These are phyloP conservation scores for Ophiostoma sp. DNA, from an alignment of 2,329 filamentous ascomycete species.

Conservation along the genomic window DNA sequence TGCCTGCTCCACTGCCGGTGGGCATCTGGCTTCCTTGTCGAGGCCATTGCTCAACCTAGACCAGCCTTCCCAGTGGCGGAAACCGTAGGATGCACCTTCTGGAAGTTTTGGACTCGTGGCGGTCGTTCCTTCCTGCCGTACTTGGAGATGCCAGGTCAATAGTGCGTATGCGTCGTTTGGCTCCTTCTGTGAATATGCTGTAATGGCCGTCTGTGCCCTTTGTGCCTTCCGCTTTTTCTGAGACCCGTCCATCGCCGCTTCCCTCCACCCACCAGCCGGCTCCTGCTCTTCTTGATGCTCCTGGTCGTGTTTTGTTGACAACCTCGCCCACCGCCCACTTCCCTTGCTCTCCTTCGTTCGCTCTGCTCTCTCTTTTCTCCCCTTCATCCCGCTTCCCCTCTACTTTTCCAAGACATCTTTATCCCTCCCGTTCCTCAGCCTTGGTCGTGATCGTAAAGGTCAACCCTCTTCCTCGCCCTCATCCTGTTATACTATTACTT, in stretches of 20 bases:
- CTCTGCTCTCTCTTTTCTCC: neutral
- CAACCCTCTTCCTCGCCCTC: neutral
- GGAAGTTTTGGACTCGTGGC: neutral
- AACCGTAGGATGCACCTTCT: neutral
- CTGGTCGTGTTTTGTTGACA: constrained; percentile 13
- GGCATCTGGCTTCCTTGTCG: neutral
- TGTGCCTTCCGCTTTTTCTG: neutral
- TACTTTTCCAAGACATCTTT: neutral
- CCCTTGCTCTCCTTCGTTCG: neutral
- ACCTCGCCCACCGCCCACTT: neutral
- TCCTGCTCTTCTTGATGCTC: constrained; percentile 1
- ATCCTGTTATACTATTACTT: neutral
- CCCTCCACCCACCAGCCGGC: neutral
- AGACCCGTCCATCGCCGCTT: constrained; percentile 8
- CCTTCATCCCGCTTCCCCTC: neutral
- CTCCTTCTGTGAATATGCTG: neutral
- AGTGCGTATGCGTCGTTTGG: neutral
- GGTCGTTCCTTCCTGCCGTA: neutral
- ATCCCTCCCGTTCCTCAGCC: neutral
- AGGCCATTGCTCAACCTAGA: neutral
- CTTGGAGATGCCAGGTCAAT: neutral
- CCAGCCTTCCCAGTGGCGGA: neutral
- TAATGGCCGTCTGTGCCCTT: neutral
- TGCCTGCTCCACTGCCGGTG: neutral
- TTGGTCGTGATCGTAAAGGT: constrained; percentile 13